Conservation (phyloP, 345 rosid species). For the Euphorbia pulcherrima region DNA sequence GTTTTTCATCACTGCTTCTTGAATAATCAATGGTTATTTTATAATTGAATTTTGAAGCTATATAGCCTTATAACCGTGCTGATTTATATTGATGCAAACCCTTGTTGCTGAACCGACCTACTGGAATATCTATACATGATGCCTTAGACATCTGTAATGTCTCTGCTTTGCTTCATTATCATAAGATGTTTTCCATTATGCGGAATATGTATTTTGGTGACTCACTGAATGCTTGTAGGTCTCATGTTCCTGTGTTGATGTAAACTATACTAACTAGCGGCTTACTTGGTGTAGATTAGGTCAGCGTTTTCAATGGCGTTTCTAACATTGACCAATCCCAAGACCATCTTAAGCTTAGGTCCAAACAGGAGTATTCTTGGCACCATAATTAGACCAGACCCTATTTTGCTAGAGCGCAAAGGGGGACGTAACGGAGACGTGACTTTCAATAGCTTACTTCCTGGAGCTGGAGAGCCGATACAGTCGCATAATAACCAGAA, state of each 20-base stretch:
- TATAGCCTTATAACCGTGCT: too few species aligned
- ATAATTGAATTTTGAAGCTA: too few species aligned
- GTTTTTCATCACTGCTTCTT: too few species aligned
- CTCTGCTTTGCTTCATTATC: background rate
- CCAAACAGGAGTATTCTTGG: conserved; percentile 84
- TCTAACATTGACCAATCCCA: conserved; percentile 63
- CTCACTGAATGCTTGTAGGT: background rate
- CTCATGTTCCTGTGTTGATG: background rate
- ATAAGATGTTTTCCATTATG: background rate
- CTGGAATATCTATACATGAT: background rate
- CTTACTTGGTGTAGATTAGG: conserved; percentile 50
- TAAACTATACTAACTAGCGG: background rate
- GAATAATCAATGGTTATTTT: too few species aligned
- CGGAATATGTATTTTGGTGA: conserved; percentile 2
- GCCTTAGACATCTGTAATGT: background rate
- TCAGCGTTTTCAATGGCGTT: conserved; percentile 91
- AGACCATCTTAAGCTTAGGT: conserved; percentile 52
- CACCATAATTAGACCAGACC: conserved; percentile 81
- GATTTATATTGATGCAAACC: background rate
- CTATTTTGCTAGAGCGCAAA: conserved; percentile 61
- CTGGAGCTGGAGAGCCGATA: conserved; percentile 84
- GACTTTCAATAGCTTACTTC: conserved; percentile 66
- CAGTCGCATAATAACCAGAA: conserved; percentile 26
- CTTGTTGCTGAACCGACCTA: background rate
- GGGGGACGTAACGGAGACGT: conserved; percentile 67